Evolutionary conservation across 2,329 filamentous ascomycete genomes (phyloP).

Genomic region (Hortaea sp.): DNA sequence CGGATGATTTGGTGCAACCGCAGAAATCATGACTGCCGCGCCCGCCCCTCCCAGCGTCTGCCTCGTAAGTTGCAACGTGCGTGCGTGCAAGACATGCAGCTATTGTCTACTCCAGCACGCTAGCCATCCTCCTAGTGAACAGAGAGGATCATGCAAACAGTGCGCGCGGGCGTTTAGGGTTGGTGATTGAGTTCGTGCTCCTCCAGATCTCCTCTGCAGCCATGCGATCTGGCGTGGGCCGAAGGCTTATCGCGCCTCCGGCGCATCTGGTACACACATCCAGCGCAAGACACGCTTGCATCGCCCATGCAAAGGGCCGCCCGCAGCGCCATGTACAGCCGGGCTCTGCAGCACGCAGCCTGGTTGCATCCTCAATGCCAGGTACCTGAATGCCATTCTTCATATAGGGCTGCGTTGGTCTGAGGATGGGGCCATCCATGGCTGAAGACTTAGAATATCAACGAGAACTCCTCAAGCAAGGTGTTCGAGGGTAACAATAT

Average conservation of each 20-base stretch:
- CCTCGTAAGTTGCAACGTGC: too few species aligned
- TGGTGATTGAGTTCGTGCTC: background rate
- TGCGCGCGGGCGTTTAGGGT: background rate
- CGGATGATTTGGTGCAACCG: too few species aligned
- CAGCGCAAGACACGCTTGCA: background rate
- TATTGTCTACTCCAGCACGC: too few species aligned
- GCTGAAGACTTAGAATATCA: background rate
- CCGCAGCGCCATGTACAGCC: background rate
- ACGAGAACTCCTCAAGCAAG: too few species aligned
- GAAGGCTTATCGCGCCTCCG: background rate
- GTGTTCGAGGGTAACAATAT: too few species aligned
- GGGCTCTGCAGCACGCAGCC: background rate
- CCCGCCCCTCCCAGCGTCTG: too few species aligned
- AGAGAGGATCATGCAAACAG: background rate
- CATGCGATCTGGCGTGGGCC: background rate
- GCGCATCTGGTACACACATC: background rate
- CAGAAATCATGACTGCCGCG: too few species aligned
- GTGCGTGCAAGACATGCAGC: too few species aligned
- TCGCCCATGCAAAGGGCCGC: background rate
- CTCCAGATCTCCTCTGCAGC: conserved; percentile 2
- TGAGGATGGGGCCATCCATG: background rate
- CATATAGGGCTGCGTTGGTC: background rate
- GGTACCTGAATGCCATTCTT: background rate
- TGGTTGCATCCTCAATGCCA: background rate
- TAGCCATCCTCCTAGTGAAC: too few species aligned